Conservation (phyloP, 1,284 basidiomycete genomes). For the Cryptococcus hybrid region DNA sequence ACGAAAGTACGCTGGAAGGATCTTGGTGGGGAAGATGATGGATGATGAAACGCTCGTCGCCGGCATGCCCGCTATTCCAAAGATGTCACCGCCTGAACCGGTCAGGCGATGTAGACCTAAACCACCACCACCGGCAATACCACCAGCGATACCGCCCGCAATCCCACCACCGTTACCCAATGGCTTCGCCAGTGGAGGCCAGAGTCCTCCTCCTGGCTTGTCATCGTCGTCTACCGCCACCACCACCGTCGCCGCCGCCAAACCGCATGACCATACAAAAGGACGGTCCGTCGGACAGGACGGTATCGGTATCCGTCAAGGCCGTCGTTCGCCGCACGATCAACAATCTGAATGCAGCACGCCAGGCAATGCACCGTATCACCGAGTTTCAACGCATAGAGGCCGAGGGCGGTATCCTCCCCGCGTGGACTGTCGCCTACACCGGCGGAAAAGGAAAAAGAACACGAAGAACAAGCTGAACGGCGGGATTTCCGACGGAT, state of each 20-base stretch:
- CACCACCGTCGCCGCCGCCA: not conserved
- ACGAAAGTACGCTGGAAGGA: slow-evolving; percentile 19
- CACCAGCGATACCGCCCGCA: not conserved
- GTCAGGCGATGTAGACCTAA: not conserved
- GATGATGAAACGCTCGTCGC: slow-evolving; percentile 38
- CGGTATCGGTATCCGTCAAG: slow-evolving; percentile 25
- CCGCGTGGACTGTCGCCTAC: slow-evolving; percentile 20
- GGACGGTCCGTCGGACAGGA: slow-evolving; percentile 16
- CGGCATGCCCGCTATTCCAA: slow-evolving; percentile 37
- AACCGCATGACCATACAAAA: not conserved
- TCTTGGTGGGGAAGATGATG: slow-evolving; percentile 11
- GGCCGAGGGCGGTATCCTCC: slow-evolving; percentile 32
- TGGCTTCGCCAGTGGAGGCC: not conserved
- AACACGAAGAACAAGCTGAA: slow-evolving; percentile 5
- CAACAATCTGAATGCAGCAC: slow-evolving; percentile 31
- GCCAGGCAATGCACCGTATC: slow-evolving; percentile 30
- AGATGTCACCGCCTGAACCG: slow-evolving; percentile 24
- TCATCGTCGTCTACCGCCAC: not conserved
- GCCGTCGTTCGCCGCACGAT: slow-evolving; percentile 29
- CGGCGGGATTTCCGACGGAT: slow-evolving; percentile 11
- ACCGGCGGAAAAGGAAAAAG: slow-evolving; percentile 11
- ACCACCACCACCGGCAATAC: not conserved
- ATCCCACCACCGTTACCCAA: slow-evolving; percentile 1
- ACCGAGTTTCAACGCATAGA: slow-evolving; percentile 42
- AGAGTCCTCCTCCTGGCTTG: not conserved